phyloP scores from a whole-genome alignment of 306 rosid species.

The Morella rubra region DNA sequence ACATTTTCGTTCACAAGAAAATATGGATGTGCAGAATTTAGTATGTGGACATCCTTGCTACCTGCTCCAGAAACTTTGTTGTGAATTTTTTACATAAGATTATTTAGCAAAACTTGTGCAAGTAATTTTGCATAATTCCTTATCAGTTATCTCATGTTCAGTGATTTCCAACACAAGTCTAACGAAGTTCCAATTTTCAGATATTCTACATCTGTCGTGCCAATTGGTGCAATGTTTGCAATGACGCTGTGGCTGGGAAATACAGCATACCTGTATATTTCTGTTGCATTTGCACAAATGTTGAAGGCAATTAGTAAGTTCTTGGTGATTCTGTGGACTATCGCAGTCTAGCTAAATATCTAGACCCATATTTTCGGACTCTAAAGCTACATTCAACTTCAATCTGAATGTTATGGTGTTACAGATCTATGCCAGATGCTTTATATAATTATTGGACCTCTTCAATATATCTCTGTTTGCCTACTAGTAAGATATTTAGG shows the following conservation, averaged over 20 bases:
- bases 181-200: slow-evolving; percentile 53
- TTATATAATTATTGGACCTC: neutral
- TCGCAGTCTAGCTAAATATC: slow-evolving; percentile 22
- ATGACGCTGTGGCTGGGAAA: slow-evolving; percentile 99
- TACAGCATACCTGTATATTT: slow-evolving; percentile 94
- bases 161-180: slow-evolving; percentile 15
- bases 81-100: no score
- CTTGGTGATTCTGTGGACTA: slow-evolving; percentile 19
- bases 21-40: neutral
- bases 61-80: neutral
- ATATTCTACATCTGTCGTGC: slow-evolving; percentile 83
- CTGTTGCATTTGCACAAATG: slow-evolving; percentile 99
- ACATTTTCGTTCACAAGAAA: neutral
- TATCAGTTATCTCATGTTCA: slow-evolving; percentile 13
- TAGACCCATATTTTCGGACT: slow-evolving; percentile 12
- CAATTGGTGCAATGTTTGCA: slow-evolving; percentile 98
- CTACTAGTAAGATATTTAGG: slow-evolving; percentile 5
- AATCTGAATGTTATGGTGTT: slow-evolving; percentile 17
- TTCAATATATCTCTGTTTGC: slow-evolving; percentile 2
- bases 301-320: slow-evolving; percentile 97
- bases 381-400: neutral
- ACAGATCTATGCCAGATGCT: slow-evolving; percentile 6
- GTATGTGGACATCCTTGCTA: neutral
- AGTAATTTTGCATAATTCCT: neutral
- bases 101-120: no score